These are phyloP conservation scores for Bacidia gigantensis DNA, from an alignment of 495 filamentous ascomycete genomes.

Conservation along the genomic window DNA sequence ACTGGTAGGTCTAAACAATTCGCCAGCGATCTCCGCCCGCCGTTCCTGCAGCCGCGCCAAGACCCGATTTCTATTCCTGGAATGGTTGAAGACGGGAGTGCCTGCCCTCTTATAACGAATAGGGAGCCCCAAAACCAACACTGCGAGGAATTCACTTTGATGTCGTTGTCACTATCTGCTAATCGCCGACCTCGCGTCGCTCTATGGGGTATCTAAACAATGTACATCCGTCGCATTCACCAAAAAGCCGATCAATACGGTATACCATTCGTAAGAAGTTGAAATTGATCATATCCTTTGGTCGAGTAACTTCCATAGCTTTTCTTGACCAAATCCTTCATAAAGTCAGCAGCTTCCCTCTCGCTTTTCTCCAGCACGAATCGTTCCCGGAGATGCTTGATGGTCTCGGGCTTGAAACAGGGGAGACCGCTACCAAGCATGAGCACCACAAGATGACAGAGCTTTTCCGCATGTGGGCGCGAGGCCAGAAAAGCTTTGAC, in stretches of 20 bases:
- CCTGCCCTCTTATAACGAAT: no score
- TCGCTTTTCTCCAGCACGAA: conserved; percentile 92
- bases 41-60: background rate
- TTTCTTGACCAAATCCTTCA: conserved; percentile 74
- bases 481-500: conserved; percentile 91
- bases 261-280: conserved; percentile 93
- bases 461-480: conserved; percentile 72
- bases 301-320: conserved; percentile 82
- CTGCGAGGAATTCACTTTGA: no score
- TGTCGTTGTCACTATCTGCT: no score
- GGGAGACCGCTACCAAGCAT: conserved; percentile 96
- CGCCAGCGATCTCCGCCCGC: background rate
- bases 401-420: conserved; percentile 95
- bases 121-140: no score
- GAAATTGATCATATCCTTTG: conserved; percentile 91
- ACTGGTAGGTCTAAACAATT: background rate
- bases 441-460: conserved; percentile 74
- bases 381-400: conserved; percentile 80
- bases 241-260: conserved; percentile 47
- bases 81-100: no score
- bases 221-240: background rate
- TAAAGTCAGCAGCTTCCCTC: conserved; percentile 87
- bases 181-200: background rate
- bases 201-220: background rate
- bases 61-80: background rate